phyloP scores from a whole-genome alignment of 2,329 filamentous ascomycete species.

The Metarhizium sp. region DNA sequence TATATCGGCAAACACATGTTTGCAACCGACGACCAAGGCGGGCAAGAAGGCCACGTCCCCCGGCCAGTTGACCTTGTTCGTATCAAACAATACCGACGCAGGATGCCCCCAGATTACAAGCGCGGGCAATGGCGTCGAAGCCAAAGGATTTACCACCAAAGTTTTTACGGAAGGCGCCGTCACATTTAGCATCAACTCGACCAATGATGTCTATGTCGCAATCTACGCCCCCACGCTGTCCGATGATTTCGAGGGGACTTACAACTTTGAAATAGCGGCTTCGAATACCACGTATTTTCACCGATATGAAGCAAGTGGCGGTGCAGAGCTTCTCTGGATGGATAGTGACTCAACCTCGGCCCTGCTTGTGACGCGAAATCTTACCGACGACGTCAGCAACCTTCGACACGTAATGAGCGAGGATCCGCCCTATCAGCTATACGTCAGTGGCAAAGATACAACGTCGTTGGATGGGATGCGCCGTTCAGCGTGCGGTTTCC shows the following conservation, averaged over 20 bases:
- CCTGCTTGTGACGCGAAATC: constrained; percentile 67
- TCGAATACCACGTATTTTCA: constrained; percentile 77
- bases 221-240: constrained; percentile 62
- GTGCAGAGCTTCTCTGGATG: constrained; percentile 60
- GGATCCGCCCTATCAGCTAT: constrained; percentile 64
- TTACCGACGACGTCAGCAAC: constrained; percentile 48
- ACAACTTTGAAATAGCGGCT: constrained; percentile 72
- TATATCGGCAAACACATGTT: constrained; percentile 79
- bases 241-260: constrained; percentile 51
- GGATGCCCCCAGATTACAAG: constrained; percentile 18
- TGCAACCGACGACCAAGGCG: constrained; percentile 47
- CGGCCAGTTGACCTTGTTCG: constrained; percentile 68
- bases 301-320: constrained; percentile 37
- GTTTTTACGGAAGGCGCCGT: constrained; percentile 60
- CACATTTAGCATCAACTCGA: constrained; percentile 51
- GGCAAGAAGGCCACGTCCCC: constrained; percentile 24
- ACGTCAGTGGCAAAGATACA: constrained; percentile 55
- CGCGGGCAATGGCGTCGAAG: constrained; percentile 15
- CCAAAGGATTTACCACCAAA: constrained; percentile 16
- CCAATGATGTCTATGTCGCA: constrained; percentile 64
- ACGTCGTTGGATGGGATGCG: constrained; percentile 57
- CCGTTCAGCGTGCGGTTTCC: constrained; percentile 75
- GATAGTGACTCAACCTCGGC: constrained; percentile 77
- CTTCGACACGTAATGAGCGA: constrained; percentile 44
- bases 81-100: constrained; percentile 46